Evolutionary conservation across 23 red algal genomes (phyloP).

Genomic region (Gracilaria vermiculophylla): DNA sequence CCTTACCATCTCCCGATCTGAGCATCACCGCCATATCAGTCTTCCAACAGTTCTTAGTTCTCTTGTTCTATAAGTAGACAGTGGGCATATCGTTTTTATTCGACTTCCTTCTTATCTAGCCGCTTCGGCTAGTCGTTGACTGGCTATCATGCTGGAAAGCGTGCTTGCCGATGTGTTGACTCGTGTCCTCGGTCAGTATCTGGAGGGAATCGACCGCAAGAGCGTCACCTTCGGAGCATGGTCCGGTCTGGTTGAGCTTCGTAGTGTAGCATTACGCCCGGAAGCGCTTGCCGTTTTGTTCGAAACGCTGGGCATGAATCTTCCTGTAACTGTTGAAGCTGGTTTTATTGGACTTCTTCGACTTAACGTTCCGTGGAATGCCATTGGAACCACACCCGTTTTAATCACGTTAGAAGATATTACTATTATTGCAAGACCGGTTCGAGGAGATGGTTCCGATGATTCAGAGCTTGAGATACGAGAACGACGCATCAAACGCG

Average conservation of each 20-base stretch:
- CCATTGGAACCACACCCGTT: conserved; percentile 73
- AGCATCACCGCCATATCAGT: no score
- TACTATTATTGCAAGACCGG: conserved; percentile 63
- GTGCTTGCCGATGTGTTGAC: conserved; percentile 82
- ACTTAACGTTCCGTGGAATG: conserved; percentile 90
- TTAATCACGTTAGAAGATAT: conserved; percentile 69
- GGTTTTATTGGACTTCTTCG: conserved; percentile 78
- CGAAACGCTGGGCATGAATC: conserved; percentile 73
- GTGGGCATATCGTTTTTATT: no score
- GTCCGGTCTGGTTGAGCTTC: conserved; percentile 85
- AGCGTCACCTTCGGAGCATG: conserved; percentile 76
- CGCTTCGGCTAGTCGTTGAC: no score
- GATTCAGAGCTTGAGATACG: conserved; percentile 54
- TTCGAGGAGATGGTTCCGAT: conserved; percentile 37
- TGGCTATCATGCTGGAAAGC: conserved; percentile 68
- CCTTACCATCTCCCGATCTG: no score
- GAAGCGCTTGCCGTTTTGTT: conserved; percentile 84
- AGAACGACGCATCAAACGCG: conserved; percentile 65
- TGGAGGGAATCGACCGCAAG: conserved; percentile 84
- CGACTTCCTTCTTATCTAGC: no score
- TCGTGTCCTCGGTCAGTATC: conserved; percentile 83
- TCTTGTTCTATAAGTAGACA: no score
- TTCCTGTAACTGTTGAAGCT: conserved; percentile 66
- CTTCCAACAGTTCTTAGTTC: no score
- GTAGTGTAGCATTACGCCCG: conserved; percentile 67